phyloP scores from a whole-genome alignment of 345 rosid genomes.

The Populus davidiana region DNA sequence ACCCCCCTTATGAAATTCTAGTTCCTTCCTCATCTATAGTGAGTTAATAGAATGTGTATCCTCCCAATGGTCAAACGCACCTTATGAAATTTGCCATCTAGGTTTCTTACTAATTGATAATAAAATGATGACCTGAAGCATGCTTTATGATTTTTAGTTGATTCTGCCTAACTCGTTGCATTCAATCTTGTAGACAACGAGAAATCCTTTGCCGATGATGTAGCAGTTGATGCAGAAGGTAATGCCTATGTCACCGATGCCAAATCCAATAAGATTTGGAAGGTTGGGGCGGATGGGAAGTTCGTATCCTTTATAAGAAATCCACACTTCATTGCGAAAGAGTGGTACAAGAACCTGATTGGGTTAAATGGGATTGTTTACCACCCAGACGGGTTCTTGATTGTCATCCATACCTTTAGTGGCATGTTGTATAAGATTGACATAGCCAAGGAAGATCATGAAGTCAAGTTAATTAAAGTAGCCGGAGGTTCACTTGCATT shows the following conservation, averaged over 20 bases:
- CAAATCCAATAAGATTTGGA: conserved; percentile 64
- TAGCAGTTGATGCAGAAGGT: conserved; percentile 67
- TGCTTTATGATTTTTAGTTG: background rate
- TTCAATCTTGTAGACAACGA: conserved; percentile 40
- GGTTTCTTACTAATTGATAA: too few relatives aligned
- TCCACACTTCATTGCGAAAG: conserved; percentile 58
- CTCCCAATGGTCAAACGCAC: too few relatives aligned
- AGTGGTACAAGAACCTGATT: conserved; percentile 66
- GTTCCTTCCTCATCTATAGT: too few relatives aligned
- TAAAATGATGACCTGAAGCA: too few relatives aligned
- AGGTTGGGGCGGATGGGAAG: conserved; percentile 59
- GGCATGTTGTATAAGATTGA: conserved; percentile 69
- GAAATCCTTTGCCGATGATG: conserved; percentile 80
- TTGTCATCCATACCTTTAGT: conserved; percentile 64
- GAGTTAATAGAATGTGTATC: too few relatives aligned
- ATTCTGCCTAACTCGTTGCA: background rate
- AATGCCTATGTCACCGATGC: conserved; percentile 75
- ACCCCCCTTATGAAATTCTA: too few relatives aligned
- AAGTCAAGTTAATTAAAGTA: conserved; percentile 49
- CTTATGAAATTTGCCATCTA: too few relatives aligned
- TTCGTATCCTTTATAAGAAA: conserved; percentile 45
- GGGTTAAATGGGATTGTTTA: conserved; percentile 77
- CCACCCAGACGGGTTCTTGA: conserved; percentile 77
- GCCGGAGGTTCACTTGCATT: conserved; percentile 51
- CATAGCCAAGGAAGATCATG: conserved; percentile 30